Evolutionary conservation across 2,329 filamentous ascomycete species (phyloP).

Genomic region (Acrodontium crateriforme): DNA sequence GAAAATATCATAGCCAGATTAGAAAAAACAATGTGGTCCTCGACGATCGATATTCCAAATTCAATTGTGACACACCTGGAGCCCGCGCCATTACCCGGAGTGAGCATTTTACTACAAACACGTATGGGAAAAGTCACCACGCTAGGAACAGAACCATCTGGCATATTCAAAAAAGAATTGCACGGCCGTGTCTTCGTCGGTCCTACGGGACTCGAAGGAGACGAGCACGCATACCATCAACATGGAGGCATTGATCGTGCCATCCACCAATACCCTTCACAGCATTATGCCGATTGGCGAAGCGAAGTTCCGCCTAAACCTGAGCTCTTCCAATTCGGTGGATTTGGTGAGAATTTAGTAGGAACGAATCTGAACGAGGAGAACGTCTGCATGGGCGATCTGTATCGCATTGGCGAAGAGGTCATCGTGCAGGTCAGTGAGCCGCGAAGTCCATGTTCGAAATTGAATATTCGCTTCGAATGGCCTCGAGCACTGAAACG

Average conservation of each 20-base stretch:
- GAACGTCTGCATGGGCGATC: constrained; percentile 50
- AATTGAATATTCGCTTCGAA: constrained; percentile 47
- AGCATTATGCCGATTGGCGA: constrained; percentile 43
- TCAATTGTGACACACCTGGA: too few relatives aligned
- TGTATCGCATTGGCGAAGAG: constrained; percentile 34
- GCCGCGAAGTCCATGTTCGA: constrained; percentile 51
- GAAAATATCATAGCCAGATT: too few relatives aligned
- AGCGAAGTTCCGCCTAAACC: constrained; percentile 35
- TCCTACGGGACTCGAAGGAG: constrained; percentile 41
- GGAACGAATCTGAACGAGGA: constrained; percentile 44
- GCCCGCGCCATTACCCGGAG: too few relatives aligned
- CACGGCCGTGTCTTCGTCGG: too few relatives aligned
- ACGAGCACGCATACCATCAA: constrained; percentile 47
- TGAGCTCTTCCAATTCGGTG: constrained; percentile 38
- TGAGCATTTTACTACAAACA: too few relatives aligned
- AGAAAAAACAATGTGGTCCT: too few relatives aligned
- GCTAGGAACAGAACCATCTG: too few relatives aligned
- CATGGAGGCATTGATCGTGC: constrained; percentile 50
- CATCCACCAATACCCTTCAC: constrained; percentile 42
- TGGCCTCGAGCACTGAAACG: constrained; percentile 5
- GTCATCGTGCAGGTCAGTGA: constrained; percentile 43
- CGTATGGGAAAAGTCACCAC: too few relatives aligned
- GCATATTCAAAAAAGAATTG: too few relatives aligned
- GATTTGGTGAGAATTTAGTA: constrained; percentile 49
- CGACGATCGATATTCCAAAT: too few relatives aligned